phyloP scores from a whole-genome alignment of 768 basidiomycete genomes.

The Tricholomella constricta region DNA sequence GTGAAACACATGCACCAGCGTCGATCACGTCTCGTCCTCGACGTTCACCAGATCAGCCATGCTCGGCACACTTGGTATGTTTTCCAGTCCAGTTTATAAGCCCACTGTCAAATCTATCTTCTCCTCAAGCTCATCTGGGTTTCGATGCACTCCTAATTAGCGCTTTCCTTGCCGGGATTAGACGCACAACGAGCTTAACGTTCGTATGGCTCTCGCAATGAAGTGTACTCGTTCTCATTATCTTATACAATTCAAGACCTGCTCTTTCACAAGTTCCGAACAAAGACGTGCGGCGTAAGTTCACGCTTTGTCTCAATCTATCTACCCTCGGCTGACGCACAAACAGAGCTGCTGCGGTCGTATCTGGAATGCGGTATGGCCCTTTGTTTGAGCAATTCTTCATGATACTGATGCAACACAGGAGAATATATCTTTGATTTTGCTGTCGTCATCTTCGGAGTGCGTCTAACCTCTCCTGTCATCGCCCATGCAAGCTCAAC shows the following conservation, averaged over 20 bases:
- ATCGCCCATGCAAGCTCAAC: background rate
- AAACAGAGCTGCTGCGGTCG: slow-evolving; percentile 65
- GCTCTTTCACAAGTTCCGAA: slow-evolving; percentile 77
- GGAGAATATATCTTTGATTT: slow-evolving; percentile 90
- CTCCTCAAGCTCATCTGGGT: slow-evolving; percentile 57
- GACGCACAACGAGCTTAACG: slow-evolving; percentile 85
- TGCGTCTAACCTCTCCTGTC: slow-evolving; percentile 37
- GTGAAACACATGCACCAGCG: slow-evolving; percentile 10
- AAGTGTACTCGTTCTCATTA: background rate
- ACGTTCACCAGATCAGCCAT: slow-evolving; percentile 32
- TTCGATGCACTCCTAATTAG: slow-evolving; percentile 79
- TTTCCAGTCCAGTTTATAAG: background rate
- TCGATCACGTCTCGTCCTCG: slow-evolving; percentile 6
- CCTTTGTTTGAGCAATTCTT: background rate
- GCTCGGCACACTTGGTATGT: slow-evolving; percentile 61
- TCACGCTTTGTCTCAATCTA: background rate
- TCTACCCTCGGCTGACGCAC: slow-evolving; percentile 1
- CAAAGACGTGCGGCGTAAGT: slow-evolving; percentile 86
- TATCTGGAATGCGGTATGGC: slow-evolving; percentile 80
- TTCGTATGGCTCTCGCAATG: slow-evolving; percentile 39
- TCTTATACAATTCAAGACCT: slow-evolving; percentile 54
- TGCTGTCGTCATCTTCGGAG: slow-evolving; percentile 81
- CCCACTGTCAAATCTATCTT: slow-evolving; percentile 14
- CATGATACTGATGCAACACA: slow-evolving; percentile 28
- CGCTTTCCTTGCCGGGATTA: slow-evolving; percentile 83